These are phyloP conservation scores for Lithocarpus polystachyus DNA, from an alignment of 306 rosid species.

Conservation along the genomic window DNA sequence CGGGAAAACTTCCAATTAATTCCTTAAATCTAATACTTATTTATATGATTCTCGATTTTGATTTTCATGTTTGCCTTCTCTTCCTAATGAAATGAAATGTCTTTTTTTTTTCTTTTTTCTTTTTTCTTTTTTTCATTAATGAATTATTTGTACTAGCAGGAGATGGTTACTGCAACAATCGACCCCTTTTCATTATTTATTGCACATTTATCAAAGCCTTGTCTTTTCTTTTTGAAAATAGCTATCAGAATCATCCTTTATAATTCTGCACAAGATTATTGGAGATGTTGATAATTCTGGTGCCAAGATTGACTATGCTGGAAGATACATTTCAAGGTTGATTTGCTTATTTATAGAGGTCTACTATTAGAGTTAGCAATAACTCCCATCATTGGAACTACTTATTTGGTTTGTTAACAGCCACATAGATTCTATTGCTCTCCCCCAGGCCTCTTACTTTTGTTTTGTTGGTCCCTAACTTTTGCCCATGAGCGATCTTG, in stretches of 20 bases:
- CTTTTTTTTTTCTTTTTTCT: neutral
- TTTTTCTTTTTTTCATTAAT: neutral
- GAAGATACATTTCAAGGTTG: neutral
- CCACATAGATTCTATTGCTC: too few species aligned
- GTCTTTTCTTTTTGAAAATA: neutral
- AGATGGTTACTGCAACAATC: neutral
- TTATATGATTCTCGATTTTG: neutral
- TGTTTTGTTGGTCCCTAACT: too few species aligned
- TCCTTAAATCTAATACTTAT: constrained; percentile 3
- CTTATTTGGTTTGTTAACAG: too few species aligned
- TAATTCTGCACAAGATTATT: neutral
- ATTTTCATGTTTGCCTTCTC: neutral
- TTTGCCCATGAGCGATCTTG: too few species aligned
- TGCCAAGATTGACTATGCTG: neutral
- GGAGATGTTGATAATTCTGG: neutral
- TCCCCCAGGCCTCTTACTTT: too few species aligned
- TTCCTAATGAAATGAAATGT: neutral
- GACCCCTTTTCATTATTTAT: neutral
- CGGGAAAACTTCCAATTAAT: constrained; percentile 34
- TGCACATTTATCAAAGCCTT: neutral
- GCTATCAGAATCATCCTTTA: neutral
- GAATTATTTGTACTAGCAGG: neutral
- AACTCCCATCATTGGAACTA: too few species aligned
- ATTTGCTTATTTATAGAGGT: too few species aligned
- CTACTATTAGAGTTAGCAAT: too few species aligned